phyloP scores from a whole-genome alignment of 768 basidiomycete genomes.

The Rhodosporidiobolus sp. region DNA sequence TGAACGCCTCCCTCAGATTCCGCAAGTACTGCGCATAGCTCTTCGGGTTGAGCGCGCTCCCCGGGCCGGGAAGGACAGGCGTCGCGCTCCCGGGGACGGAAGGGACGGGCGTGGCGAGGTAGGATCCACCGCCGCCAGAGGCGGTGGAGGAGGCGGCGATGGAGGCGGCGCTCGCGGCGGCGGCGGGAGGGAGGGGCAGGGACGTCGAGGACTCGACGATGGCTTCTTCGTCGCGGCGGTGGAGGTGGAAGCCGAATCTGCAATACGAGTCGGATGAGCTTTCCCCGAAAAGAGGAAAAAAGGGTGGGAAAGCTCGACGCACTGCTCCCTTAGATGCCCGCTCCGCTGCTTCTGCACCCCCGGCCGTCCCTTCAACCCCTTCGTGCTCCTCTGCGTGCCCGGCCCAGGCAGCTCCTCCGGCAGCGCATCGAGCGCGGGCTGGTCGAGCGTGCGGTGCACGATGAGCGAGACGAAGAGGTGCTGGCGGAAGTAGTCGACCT shows the following conservation, averaged over 20 bases:
- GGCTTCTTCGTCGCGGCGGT: constrained; percentile 20
- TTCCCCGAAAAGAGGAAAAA: too few species aligned
- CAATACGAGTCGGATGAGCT: not conserved
- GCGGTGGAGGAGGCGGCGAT: not conserved
- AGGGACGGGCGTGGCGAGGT: not conserved
- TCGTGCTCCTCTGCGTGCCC: not conserved
- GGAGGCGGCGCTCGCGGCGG: not conserved
- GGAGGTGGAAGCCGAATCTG: constrained; percentile 18
- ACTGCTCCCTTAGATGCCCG: constrained; percentile 7
- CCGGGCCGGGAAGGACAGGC: not conserved
- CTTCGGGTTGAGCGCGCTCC: not conserved
- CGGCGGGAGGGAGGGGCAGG: not conserved
- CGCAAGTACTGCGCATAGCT: constrained; percentile 3
- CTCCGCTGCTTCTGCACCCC: not conserved
- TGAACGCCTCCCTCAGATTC: constrained; percentile 17
- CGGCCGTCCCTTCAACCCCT: not conserved
- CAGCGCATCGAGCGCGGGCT: not conserved
- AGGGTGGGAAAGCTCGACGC: not conserved
- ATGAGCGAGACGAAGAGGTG: constrained; percentile 71
- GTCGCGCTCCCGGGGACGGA: not conserved
- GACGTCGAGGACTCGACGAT: constrained; percentile 12
- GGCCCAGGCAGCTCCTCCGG: not conserved
- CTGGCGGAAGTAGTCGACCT: constrained; percentile 66
- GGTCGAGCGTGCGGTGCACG: constrained; percentile 55
- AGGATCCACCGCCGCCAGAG: not conserved